Evolutionary conservation across 169 alveolate species (phyloP), one percentile per base, ranked within the genome.

Genomic region (Plasmodium adleri): DNA sequence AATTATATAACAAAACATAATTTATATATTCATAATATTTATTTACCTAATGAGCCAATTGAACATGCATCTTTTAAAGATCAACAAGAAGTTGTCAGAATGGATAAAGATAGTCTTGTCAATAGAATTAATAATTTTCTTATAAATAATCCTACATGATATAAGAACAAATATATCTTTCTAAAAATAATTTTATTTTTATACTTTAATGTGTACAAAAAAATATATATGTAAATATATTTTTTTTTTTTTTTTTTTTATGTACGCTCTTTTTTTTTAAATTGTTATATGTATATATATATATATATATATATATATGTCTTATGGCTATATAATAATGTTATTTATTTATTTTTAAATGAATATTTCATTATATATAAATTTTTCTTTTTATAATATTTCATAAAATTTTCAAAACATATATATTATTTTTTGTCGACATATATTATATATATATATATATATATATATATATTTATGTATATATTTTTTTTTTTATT

Each of bases 1-100:
- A 78, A 78, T 78, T 78, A 78, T 70, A 78, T 78, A 49, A 8
- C 24, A 22, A 66, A 28, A n/a, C 24, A 78, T 58, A 52, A 78
- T 22, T 64, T 78, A 32, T 26, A 8, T 24, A 71, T 78, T 66
- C 75, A 78, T 64, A 78, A 78, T 66, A 78, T 78, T 64, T 78
- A 78, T 45, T n/a, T 78, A 2, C 78, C 89, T 8, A 78, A 64
- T 47, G 10, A 49, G 22, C 78, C 89, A 43, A 78, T 78, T 10
- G 89, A 78, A 8, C 78, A 64, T 59, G 78, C 78, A n/a, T 59
- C 89, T 39, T 66, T 64, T 45, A 13, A 32, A 15, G 78, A 78
- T 10, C 89, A 78, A 26, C 76, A 78, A 26, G 26, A 7, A 22
- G 62, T 17, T 78, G 78, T 32, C 22, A 49, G 20, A 66, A 52